Evolutionary conservation across 768 basidiomycete genomes (phyloP).

Genomic region (Suillus luteus): DNA sequence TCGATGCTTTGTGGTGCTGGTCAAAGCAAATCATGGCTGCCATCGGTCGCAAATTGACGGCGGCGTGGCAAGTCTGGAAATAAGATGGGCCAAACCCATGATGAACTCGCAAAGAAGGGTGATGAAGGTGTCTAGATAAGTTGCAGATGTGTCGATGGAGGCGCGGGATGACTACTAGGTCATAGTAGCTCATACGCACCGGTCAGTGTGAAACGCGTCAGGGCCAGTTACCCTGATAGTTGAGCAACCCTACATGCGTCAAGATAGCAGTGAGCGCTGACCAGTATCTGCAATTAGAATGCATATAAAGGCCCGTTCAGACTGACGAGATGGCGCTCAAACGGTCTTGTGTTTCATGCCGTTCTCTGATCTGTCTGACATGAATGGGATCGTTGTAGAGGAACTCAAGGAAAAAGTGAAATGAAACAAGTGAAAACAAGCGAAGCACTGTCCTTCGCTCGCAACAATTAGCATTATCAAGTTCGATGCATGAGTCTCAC

Average conservation of each 20-base stretch:
- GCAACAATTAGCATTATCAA: no score
- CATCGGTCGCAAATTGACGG: no score
- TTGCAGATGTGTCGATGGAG: constrained; percentile 75
- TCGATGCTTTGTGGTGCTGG: no score
- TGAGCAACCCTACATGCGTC: constrained; percentile 67
- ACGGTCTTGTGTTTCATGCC: constrained; percentile 58
- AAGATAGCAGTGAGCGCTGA: constrained; percentile 80
- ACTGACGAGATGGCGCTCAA: constrained; percentile 72
- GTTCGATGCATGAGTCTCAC: no score
- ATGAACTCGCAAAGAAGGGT: constrained; percentile 32
- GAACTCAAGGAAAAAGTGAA: no score
- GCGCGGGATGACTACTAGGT: constrained; percentile 65
- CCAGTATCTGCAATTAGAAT: constrained; percentile 3
- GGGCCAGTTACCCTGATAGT: not conserved
- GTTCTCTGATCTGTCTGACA: constrained; percentile 20
- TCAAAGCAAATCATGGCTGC: no score
- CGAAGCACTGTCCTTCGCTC: no score
- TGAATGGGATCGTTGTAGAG: constrained; percentile 20
- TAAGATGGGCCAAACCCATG: no score
- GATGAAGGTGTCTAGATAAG: constrained; percentile 64
- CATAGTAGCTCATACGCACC: constrained; percentile 82
- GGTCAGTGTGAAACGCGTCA: constrained; percentile 18
- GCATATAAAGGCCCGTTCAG: constrained; percentile 10
- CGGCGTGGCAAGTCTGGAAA: no score
- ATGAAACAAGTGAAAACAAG: no score